Evolutionary conservation across 2,329 filamentous ascomycete species (phyloP).

Genomic region (Arachnomyces sp.): DNA sequence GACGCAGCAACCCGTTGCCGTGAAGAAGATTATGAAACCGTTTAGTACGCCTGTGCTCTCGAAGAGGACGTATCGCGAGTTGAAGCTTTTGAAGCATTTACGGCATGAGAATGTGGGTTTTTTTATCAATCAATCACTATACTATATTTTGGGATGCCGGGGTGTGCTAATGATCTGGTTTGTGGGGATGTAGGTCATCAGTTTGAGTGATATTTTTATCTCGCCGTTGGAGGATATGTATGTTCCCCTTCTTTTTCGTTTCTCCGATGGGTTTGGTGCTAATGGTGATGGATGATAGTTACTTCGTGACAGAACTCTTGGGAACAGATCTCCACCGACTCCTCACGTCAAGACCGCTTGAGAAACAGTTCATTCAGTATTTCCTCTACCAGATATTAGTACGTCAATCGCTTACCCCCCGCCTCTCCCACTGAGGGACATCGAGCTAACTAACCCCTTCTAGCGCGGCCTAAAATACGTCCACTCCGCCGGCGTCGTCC

Average conservation of each 20-base stretch:
- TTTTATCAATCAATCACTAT: constrained; percentile 1
- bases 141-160: no score
- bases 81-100: constrained; percentile 95
- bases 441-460: constrained; percentile 11
- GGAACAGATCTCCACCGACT: constrained; percentile 94
- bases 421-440: constrained; percentile 1
- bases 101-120: constrained; percentile 82
- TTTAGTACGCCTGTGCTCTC: constrained; percentile 98
- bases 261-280: neutral
- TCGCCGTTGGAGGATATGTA: constrained; percentile 98
- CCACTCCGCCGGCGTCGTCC: constrained; percentile 94
- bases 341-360: constrained; percentile 86
- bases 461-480: constrained; percentile 98
- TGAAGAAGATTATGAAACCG: constrained; percentile 99
- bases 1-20: constrained; percentile 89
- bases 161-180: constrained; percentile 11
- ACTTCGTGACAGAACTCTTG: constrained; percentile 95
- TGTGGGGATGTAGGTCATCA: constrained; percentile 63
- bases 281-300: constrained; percentile 45
- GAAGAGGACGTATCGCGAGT: constrained; percentile 93
- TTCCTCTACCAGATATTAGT: constrained; percentile 99
- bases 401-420: no score
- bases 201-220: constrained; percentile 98
- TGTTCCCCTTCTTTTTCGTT: constrained; percentile 21
- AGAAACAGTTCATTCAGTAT: constrained; percentile 99